Evolutionary conservation across 768 basidiomycete species (phyloP), one percentile per base, ranked within the genome.

Genomic region (Cystofilobasidium capitatum): DNA sequence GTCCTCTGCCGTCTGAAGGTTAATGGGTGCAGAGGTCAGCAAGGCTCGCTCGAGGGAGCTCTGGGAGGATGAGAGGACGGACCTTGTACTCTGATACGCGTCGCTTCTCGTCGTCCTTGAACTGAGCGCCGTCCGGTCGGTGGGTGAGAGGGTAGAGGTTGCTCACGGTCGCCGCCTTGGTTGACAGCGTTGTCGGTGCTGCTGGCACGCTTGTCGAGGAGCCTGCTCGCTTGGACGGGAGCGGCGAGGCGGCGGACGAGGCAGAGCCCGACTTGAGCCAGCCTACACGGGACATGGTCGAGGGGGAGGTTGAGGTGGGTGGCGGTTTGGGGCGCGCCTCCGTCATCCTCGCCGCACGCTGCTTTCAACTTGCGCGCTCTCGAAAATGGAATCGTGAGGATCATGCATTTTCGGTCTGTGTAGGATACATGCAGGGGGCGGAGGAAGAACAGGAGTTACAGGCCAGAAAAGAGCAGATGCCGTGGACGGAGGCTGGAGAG

Each of bases 1-100:
- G 76, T 99, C 96, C 70, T 90, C 88, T 12, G 62, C 57, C 36
- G 62, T 65, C 68, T 69, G 62, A 35, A 31, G 5, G 2, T 13
- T 7, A n/a, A 22, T 29, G 47, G 40, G 36, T 29, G 29, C 9
- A 51, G 22, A 22, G n/a, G 31, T 36, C 22, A 29, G 17, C 16
- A 26, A 54, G 31, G 12, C 8, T 44, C n/a, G 59, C 42, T 26
- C 16, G 35, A 14, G 24, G 9, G 33, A 22, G 37, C 14, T 22
- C 31, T 57, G 31, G 26, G 37, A 26, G 64, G 54, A 58, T n/a
- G 62, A 36, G 49, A 35, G 22, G 62, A 29, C 51, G 31, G 17
- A 55, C 51, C 29, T 33, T 29, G 51, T 8, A 55, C 51, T 55
- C 51, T 6, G 29, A 29, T 24, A 40, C 16, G 4, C 5, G 24